Base-by-base conservation (phyloP, 139 green algal genomes). In the Ulvella scutata region DNA sequence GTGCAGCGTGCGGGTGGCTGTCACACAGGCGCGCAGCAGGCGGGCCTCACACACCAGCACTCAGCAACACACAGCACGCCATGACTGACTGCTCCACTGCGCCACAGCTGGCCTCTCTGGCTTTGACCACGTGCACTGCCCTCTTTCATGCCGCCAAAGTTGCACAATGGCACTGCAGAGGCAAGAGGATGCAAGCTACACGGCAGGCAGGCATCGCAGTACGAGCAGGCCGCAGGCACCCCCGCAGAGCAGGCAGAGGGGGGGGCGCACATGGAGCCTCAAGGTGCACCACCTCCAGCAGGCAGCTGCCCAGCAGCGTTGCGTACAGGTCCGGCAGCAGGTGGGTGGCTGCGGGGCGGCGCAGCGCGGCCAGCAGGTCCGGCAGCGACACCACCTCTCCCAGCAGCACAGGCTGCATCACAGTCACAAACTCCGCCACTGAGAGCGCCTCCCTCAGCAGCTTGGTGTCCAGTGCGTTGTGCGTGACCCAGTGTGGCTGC, bases 291-390 rank as follows among this genome's bases (percentile, higher is more conserved):
- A 72, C 36, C 31, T 77, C 73, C 60, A 43, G 37, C 33, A 86
- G 43, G n/a, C 84, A 73, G 80, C 75, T 84, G 35, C 81, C 75
- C 62, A 86, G 59, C 43, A 86, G 38, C 23, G 7, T 37, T 3
- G 3, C 72, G 77, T 86, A 84, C 31, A 79, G 29, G 23, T 77
- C 78, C 39, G 75, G 67, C 44, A 85, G 75, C 76, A 83, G 31
- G 20, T 37, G 3, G 44, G 79, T 43, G 79, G 73, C 35, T 77
- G 39, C 72, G 78, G 75, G 75, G 51, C 74, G 62, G 40, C 23
- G 60, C 44, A 31, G 3, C 44, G 72, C 26, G 38, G 9, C 35
- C 7, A 36, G 31, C 51, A 77, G 36, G 36, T 36, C 3, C 44
- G 13, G 34, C 4, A 73, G 43, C 2, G 73, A 26, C 20, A 59